Evolutionary conservation across 1,284 basidiomycete genomes (phyloP), one percentile per base, ranked within the genome.

Genomic region (Heliocybe sulcata): DNA sequence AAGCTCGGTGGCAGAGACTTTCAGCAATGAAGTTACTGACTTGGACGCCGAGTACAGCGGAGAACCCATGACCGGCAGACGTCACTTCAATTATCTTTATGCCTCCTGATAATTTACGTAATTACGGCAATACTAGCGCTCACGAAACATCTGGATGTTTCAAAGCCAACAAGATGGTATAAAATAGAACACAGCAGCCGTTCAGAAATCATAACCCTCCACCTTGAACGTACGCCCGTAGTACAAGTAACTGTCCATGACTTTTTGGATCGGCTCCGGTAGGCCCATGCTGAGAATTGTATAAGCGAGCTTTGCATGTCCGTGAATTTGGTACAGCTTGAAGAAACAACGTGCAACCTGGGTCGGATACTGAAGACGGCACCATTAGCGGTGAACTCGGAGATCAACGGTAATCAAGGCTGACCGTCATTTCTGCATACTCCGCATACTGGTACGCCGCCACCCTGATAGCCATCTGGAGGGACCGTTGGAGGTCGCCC

Each of bases 301-400:
- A 67, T 95, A 98, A 53, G 87, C 83, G 57, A 98, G 94, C 75
- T 99, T 99, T 54, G 85, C 88, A 61, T 95, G 87, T 0, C 97
- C 97, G 62, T 98, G 94, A n/a, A 90, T 83, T 66, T 89, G 85
- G 14, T 95, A 94, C 16, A 99, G 77, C 69, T 94, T 94, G 83
- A 92, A 98, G 64, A 98, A 83, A 56, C 87, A 83, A 50, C 89
- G 84, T 0, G 94, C 92, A 45, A 98, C 93, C 58, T 88, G 83
- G 1, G 93, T 93, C 1, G 96, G 96, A 67, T 92, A 98, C 87
- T 93, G 35, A 48, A 35, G 6, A 35, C 25, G 35, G 35, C 54
- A 52, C 26, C 23, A 14, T 42, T 20, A 42, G 16, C 35, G 42
- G 53, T 56, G 54, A 19, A 35, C 50, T 3, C 20, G 50, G 33